Evolutionary conservation across 306 rosid genomes (phyloP), one percentile per base, ranked within the genome.

Genomic region (Rubus parviflorus): DNA sequence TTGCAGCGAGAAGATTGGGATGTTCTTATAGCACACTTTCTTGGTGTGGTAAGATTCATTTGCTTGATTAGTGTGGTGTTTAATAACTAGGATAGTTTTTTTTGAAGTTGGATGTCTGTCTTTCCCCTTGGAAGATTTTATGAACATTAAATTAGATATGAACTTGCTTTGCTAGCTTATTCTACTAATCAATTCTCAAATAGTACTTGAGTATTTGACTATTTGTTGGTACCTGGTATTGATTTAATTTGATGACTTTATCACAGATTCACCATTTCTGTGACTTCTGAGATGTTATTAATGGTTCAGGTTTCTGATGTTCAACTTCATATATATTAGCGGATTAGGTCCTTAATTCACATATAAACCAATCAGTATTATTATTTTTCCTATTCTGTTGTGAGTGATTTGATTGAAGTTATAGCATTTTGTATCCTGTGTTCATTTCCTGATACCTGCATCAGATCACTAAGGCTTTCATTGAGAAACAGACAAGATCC

Each of bases 1-100:
- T 82, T 95, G 73, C 77, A 88, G 56, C 92, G 90, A 85, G 93
- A 88, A 52, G 96, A 92, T 76, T 95, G 98, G 98, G 97, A 95
- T 75, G 97, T 95, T 87, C 98, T 95, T 76, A 87, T 95, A 15
- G 88, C 98, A 40, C 98, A 95, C 89, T 95, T 95, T 88, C 98
- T 95, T 73, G 97, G 98, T 43, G 97, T 95, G 97, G 98, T 95
- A 92, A 48, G 91, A 43, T 67, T 66, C 20, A 52, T 73, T 67
- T 75, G 14, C 75, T 76, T 77, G 4, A 52, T 48, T 74, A 49
- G 3, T 38, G 19, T 1, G 40, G 30, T 42, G 41, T 23, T 57
- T 35, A 52, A 35, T 77, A 62, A 62, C 46, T 71, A 22, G 65
- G 70, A 71, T 35, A 49, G 75, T 61, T 51, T 9, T 13, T 56